Evolutionary conservation across 768 basidiomycete genomes (phyloP).

Genomic region (Epithele typhae): DNA sequence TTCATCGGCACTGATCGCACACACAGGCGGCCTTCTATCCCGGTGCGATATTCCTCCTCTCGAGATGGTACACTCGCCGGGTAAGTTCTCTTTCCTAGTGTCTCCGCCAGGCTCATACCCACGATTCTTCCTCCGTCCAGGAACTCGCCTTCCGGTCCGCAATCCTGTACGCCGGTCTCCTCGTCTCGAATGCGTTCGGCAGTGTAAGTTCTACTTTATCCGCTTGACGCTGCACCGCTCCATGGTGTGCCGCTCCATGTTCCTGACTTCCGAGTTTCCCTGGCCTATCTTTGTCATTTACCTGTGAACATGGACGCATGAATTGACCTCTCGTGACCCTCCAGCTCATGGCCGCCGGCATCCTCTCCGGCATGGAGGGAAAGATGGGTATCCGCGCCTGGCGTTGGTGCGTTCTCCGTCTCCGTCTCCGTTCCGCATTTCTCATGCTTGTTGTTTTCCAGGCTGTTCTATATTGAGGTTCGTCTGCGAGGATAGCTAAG

Average conservation of each 20-base stretch:
- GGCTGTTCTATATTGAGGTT: constrained; percentile 73
- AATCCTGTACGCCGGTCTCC: constrained; percentile 52
- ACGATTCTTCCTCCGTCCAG: constrained; percentile 30
- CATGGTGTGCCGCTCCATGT: no score
- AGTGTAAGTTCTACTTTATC: constrained; percentile 35
- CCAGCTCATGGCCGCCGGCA: constrained; percentile 71
- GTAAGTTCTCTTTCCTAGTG: no score
- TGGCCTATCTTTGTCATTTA: no score
- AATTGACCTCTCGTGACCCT: not conserved
- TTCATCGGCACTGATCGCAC: constrained; percentile 69
- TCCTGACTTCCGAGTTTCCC: no score
- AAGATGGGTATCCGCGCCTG: constrained; percentile 62
- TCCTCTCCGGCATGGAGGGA: constrained; percentile 66
- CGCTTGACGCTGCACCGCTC: no score
- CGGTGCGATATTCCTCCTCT: constrained; percentile 36
- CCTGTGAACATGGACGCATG: not conserved
- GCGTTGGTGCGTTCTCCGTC: constrained; percentile 53
- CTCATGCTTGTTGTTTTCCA: constrained; percentile 17
- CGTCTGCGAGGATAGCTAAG: constrained; percentile 1
- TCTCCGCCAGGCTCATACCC: not conserved
- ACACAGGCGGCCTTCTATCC: constrained; percentile 37
- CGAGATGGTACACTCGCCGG: constrained; percentile 19
- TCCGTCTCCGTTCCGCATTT: not conserved
- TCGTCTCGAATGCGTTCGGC: constrained; percentile 67
- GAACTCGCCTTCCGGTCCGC: constrained; percentile 65